Base-by-base conservation (phyloP, 192 early-diverging fungal genomes). In the Phycomyces blakesleeanus region DNA sequence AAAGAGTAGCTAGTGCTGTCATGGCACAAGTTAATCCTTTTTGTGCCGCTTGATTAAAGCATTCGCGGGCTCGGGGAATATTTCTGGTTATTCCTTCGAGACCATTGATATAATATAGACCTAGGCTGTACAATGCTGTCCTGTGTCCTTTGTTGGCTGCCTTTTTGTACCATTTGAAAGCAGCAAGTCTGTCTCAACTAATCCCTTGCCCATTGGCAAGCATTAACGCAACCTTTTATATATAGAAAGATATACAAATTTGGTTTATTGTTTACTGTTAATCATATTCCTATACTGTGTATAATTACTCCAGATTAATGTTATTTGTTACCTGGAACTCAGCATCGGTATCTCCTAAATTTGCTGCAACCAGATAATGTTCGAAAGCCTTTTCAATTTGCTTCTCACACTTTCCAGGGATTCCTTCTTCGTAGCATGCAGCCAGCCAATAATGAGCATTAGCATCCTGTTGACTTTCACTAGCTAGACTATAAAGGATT, bases 141-240 rank as follows among this genome's bases (percentile, higher is more conserved):
- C 27, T 38, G 26, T 66, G 60, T 16, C 76, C 79, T 44, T 69
- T 47, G 1, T 59, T 38, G 9, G 63, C 74, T 20, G 73, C 64
- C 27, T 70, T 72, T 21, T 58, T 27, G 51, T 76, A 77, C 79
- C 73, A 81, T 47, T 66, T 57, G 50, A 74, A 70, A 15, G 78
- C 78, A 21, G 55, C 62, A 22, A 54, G 34, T 9, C 63, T 54
- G 24, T 74, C 61, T 37, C 58, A 15, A 20, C 51, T 10, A 38
- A 73, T 65, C 25, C 74, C 70, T 52, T 65, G 26, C 1, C 74
- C 74, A 55, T 71, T 68, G 20, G 68, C 72, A 51, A 74, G 57
- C 76, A 77, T 77, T 3, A 65, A 66, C 20, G 58, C 72, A 57
- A 74, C 57, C 72, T 74, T 51, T 12, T 67, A 29, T 40, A 52